Evolutionary conservation across 1,284 basidiomycete genomes (phyloP), one percentile per base, ranked within the genome.

Genomic region (Retiboletus fuscus): DNA sequence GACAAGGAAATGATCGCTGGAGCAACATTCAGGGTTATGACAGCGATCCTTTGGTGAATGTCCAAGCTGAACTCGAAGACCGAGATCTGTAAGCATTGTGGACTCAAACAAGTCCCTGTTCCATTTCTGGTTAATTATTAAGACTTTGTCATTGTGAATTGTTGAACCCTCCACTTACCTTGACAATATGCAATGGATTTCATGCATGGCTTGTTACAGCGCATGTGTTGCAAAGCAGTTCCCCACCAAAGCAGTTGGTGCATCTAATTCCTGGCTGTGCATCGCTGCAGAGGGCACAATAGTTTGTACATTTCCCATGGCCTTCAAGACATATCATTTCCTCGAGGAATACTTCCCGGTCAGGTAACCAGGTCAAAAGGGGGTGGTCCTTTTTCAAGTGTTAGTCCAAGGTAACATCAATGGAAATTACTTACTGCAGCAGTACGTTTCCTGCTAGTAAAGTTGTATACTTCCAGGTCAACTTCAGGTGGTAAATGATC

Each of bases 1-100:
- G 3, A 74, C 49, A 7, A 68, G 8, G 10, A 74, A 71, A 30
- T 73, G 39, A 3, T 39, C 16, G 4, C n/a, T 24, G 22, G n/a
- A 24, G 47, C 47, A 49, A n/a, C 5, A 57, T 55, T 10, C 57
- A 47, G 4, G 46, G 46, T n/a, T n/a, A n/a, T n/a, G n/a, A 26
- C 65, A 66, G 3, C 24, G 43, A 22, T 65, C 20, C 8, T 30
- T 44, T 49, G 51, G 3, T 43, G 51, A 22, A 20, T 65, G 51
- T 4, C 64, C 64, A 20, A 65, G 18, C 41, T 65, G 41, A 41
- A 65, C 34, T 24, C 5, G 15, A 12, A 65, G 64, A 1, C 65
- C 55, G 46, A 66, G 53, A 4, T 15, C 34, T 16, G 61, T 66
- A 2, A 66, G 65, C 2, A 16, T 6, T 15, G 63, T 15, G 26